Evolutionary conservation across 371 early-diverging fungal species (phyloP), one percentile per base, ranked within the genome.

Genomic region (Actinomucor elegans): DNA sequence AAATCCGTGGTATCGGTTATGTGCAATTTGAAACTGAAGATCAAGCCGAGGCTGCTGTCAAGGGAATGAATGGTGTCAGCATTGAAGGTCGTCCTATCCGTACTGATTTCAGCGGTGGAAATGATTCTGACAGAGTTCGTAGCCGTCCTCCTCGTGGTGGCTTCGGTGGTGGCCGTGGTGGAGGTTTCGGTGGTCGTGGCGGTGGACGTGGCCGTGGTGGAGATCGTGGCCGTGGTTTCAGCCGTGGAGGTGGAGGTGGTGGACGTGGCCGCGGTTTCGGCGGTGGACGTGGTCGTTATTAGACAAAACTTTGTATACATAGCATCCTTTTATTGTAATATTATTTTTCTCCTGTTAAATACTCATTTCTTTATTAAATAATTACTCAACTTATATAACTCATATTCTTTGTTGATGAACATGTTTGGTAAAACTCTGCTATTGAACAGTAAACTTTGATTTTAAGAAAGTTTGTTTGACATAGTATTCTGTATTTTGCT

Each of bases 1-100:
- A 74, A 49, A 76, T 84, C 55, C 84, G 84, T 71, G 91, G 90
- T 24, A 88, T 88, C 70, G 90, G 83, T 53, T 90, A 89, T 66
- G 73, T 92, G 50, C 76, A 85, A 66, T 92, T 83, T 59, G 69
- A 69, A 12, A 71, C 69, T 48, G 66, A 72, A 32, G 85, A 84
- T 33, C 67, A 75, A 49, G 90, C 92, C 48, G 83, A 79, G 49
- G 76, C 78, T 45, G 92, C 90, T 40, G 75, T 88, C 48, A 66
- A 68, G 55, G 77, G 68, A 31, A 71, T 83, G 67, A 87, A 89
- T 64, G 89, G 87, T 52, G 55, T 59, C n/a, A 80, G 80, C 15
- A 64, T 92, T 33, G 74, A 76, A 24, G 91, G 89, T 27, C 87
- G 93, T 62, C 68, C 69, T 51, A 62, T 91, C 59, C 82, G 91